Evolutionary conservation across 768 basidiomycete species (phyloP).

Genomic region (Trametes meyenii): DNA sequence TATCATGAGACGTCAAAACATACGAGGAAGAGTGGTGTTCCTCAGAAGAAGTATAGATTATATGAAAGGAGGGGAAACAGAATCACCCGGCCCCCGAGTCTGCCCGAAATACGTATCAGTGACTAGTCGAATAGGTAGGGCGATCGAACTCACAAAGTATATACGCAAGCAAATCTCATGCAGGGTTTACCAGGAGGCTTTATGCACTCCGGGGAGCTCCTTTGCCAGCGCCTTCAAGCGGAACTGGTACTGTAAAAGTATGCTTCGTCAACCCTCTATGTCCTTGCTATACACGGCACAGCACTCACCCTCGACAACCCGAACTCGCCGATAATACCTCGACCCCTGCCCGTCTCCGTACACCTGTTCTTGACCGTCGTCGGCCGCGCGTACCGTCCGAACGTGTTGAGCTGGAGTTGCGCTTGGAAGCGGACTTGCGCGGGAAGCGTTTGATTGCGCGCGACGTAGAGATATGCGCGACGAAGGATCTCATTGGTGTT

Average conservation of each 20-base stretch:
- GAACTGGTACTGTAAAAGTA: constrained; percentile 75
- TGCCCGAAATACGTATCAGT: background rate
- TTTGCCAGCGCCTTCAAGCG: constrained; percentile 80
- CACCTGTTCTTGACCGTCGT: constrained; percentile 90
- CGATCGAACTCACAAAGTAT: background rate
- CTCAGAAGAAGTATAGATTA: too few species aligned
- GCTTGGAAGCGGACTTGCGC: constrained; percentile 91
- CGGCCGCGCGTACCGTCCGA: constrained; percentile 81
- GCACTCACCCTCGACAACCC: constrained; percentile 72
- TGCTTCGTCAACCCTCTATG: background rate
- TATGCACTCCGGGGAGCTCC: constrained; percentile 84
- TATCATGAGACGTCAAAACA: too few species aligned
- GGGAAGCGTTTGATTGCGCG: constrained; percentile 88
- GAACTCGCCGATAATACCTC: constrained; percentile 90
- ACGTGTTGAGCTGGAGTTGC: constrained; percentile 89
- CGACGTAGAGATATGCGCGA: constrained; percentile 90
- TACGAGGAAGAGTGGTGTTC: too few species aligned
- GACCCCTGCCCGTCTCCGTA: constrained; percentile 78
- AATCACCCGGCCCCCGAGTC: background rate
- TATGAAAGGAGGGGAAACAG: background rate
- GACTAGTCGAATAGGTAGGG: background rate
- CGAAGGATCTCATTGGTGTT: constrained; percentile 78
- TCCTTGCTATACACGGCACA: background rate
- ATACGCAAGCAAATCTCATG: background rate
- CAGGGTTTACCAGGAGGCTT: constrained; percentile 82